These are phyloP conservation scores for Colletotrichum kahawae DNA, from an alignment of 2,329 filamentous ascomycete genomes.

Conservation along the genomic window DNA sequence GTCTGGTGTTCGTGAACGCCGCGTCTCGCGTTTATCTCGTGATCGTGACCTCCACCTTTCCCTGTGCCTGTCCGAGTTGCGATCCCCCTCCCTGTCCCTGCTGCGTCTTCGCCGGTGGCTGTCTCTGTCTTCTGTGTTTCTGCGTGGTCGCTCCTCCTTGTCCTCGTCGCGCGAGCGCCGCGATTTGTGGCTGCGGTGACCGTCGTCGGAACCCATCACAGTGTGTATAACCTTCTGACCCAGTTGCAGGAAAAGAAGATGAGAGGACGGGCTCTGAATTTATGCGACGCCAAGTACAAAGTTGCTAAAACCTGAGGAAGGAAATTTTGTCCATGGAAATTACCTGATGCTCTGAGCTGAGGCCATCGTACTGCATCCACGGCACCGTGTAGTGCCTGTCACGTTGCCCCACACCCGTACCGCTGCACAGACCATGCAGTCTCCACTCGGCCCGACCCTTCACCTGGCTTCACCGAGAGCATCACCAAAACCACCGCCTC, in stretches of 20 bases:
- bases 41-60: slow-evolving; percentile 9
- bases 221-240: too few species aligned
- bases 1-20: slow-evolving; percentile 17
- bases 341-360: neutral
- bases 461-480: neutral
- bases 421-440: neutral
- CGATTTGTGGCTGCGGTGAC: slow-evolving; percentile 2
- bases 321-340: neutral
- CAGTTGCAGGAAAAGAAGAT: neutral
- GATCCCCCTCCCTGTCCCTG: neutral
- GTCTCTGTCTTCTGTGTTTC: neutral
- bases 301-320: neutral
- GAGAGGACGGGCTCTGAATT: neutral
- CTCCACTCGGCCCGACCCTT: neutral
- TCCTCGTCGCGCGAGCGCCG: slow-evolving; percentile 9
- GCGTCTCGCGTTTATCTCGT: slow-evolving; percentile 5
- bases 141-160: neutral
- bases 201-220: slow-evolving; percentile 18
- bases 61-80: neutral
- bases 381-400: neutral
- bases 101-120: slow-evolving; percentile 13
- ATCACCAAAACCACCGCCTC: neutral
- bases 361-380: neutral
- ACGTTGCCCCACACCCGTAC: neutral
- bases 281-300: neutral